Conservation (phyloP, 2,329 filamentous ascomycete species). For the Monilinia fructigena region DNA sequence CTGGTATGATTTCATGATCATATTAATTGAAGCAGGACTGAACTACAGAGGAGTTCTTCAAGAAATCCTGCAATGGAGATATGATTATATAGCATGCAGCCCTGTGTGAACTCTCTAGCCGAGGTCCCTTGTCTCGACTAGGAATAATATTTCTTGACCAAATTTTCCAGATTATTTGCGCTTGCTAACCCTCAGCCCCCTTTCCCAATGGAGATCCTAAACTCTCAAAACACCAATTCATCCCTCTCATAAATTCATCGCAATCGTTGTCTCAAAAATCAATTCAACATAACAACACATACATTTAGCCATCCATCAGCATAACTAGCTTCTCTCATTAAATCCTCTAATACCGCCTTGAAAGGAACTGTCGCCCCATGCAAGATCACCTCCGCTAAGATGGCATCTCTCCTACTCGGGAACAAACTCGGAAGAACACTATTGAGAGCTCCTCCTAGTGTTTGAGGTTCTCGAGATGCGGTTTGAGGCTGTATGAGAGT, state of each 20-base stretch:
- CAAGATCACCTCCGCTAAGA: slow-evolving; percentile 79
- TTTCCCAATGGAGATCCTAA: background rate
- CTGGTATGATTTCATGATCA: background rate
- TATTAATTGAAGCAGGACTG: background rate
- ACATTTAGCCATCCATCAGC: slow-evolving; percentile 90
- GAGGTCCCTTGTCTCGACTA: background rate
- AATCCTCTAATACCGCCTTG: slow-evolving; percentile 72
- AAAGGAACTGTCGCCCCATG: slow-evolving; percentile 86
- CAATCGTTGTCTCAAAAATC: slow-evolving; percentile 1
- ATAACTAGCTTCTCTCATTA: slow-evolving; percentile 81
- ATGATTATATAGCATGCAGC: background rate
- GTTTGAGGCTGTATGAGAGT: slow-evolving; percentile 59
- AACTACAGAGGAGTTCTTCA: background rate
- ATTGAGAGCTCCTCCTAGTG: slow-evolving; percentile 76
- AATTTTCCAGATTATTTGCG: background rate
- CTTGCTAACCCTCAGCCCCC: background rate
- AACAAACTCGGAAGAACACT: slow-evolving; percentile 76
- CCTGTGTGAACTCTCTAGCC: background rate
- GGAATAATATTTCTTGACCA: background rate
- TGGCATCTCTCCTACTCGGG: slow-evolving; percentile 77
- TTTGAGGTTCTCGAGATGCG: slow-evolving; percentile 55
- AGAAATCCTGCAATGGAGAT: background rate
- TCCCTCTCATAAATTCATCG: background rate
- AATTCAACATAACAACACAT: slow-evolving; percentile 63
- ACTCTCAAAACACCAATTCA: background rate